phyloP scores from a whole-genome alignment of 2,329 filamentous ascomycete species.

The Allantophomopsis cytisporea region DNA sequence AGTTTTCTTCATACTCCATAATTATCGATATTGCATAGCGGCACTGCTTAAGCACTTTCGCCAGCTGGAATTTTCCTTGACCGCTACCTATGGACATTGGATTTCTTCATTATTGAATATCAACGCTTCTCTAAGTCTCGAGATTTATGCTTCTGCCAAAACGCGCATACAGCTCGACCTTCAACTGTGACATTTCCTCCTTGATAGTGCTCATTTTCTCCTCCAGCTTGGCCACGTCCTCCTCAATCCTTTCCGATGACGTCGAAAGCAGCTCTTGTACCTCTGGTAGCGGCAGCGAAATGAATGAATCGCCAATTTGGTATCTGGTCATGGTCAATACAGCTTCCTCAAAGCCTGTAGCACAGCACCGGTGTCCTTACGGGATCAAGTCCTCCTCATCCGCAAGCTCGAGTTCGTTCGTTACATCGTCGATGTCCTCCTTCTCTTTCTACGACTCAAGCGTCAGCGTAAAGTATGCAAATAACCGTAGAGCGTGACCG shows the following conservation, averaged over 20 bases:
- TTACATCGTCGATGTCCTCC: slow-evolving; percentile 90
- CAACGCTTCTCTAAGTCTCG: slow-evolving; percentile 49
- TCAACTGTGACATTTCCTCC: slow-evolving; percentile 81
- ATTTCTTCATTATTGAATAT: too few relatives aligned
- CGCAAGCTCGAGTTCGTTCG: slow-evolving; percentile 79
- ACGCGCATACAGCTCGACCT: slow-evolving; percentile 83
- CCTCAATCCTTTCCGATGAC: slow-evolving; percentile 60
- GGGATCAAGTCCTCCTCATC: slow-evolving; percentile 91
- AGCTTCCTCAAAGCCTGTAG: not conserved
- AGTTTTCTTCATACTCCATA: too few relatives aligned
- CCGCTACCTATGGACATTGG: too few relatives aligned
- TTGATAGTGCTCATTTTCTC: slow-evolving; percentile 61
- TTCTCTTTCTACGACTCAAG: slow-evolving; percentile 71
- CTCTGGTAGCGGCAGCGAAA: slow-evolving; percentile 70
- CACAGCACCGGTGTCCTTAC: slow-evolving; percentile 28
- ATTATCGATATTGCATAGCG: too few relatives aligned
- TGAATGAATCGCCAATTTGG: slow-evolving; percentile 93
- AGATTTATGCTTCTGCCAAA: slow-evolving; percentile 97
- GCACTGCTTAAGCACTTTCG: too few relatives aligned
- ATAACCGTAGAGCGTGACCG: too few relatives aligned
- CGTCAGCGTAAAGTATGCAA: slow-evolving; percentile 43
- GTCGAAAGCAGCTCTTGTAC: slow-evolving; percentile 73
- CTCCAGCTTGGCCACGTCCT: slow-evolving; percentile 63
- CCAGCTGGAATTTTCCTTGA: too few relatives aligned
- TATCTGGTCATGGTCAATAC: slow-evolving; percentile 43